Evolutionary conservation across 75 land plant species (phyloP), one percentile per base, ranked within the genome.

Genomic region (Cunninghamia lanceolata): DNA sequence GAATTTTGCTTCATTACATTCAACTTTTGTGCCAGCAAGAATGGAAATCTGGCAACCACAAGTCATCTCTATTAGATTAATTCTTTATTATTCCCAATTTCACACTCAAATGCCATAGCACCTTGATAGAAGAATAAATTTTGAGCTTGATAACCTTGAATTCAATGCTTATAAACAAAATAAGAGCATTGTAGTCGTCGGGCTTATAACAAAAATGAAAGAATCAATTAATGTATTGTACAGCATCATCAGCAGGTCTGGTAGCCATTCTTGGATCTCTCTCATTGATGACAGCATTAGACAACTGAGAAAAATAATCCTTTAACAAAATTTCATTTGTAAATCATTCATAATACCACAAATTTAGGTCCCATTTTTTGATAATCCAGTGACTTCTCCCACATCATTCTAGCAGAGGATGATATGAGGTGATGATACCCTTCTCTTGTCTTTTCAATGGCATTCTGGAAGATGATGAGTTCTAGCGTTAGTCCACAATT

Each of bases 221-320:
- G 82, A 80, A 80, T 80, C 47, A 13, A 45, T 42, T 80, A 80
- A 80, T 80, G 28, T 80, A 45, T 40, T 80, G 82, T 80, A 80
- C 82, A 80, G 82, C 46, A 80, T 42, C 4, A 50, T 80, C 82
- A 80, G 82, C 30, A 42, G 30, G 82, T 42, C 43, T 11, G 3
- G 32, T 43, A 45, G 82, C 82, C 82, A 80, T 32, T 71, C 75
- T 71, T 16, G 34, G 36, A 71, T 71, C 36, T 34, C 36, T 71
- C 75, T 71, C 11, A 13, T 32, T 71, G 75, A n/a, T n/a, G n/a
- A n/a, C n/a, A n/a, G n/a, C n/a, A n/a, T n/a, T n/a, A n/a, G 36
- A 9, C 75, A 71, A 32, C 34, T 71, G 15, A n/a, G n/a, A 70
- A 56, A 56, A 56, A 56, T 17, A 30, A 70, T 28, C 73, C 32